Evolutionary conservation across 257 asterid genomes (phyloP), one percentile per base, ranked within the genome.

Genomic region (Rauvolfia tetraphylla): DNA sequence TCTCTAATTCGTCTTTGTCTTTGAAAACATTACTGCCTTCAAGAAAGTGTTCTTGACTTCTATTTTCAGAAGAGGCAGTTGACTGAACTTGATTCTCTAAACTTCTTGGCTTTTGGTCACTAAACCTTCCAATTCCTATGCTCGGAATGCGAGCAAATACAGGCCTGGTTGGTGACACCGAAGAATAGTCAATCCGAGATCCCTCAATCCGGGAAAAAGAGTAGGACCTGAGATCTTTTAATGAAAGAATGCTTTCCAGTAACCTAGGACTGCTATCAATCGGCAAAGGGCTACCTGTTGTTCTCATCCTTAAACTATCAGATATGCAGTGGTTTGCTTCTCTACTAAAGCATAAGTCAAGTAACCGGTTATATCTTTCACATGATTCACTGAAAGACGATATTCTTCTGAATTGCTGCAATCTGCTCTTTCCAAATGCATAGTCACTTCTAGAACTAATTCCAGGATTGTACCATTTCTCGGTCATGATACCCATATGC

Each of bases 161-260:
- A 42, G 53, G 51, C 51, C 54, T 73, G 15, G 54, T 74, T 1
- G 78, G 29, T 38, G 79, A 74, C 29, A 75, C 76, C 6, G 42
- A 58, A 49, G 81, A 76, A 59, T 78, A 49, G 31, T 72, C 76
- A 41, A 71, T 75, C 0, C 66, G 63, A 68, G 85, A 78, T 77
- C 88, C 95, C 15, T 89, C 91, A 9, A 73, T 69, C 0, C 78
- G 86, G 34, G 84, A 81, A 48, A 79, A 85, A 5, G 91, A 78
- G 79, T 84, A 83, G 22, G 88, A 80, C 72, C 95, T 89, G 54
- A 94, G 91, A 79, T 90, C 92, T 25, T 95, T 97, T 68, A 89
- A 85, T 1, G 98, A 92, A 68, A 79, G 90, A 75, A 89, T 90
- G 83, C 96, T 94, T 33, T 41, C 85, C 22, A 90, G 73, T 17